Percentiles rank a stretch among this genome's conserved stretches.
Conservation (phyloP, 129 eudicot species). For the Flaveria linearis region DNA sequence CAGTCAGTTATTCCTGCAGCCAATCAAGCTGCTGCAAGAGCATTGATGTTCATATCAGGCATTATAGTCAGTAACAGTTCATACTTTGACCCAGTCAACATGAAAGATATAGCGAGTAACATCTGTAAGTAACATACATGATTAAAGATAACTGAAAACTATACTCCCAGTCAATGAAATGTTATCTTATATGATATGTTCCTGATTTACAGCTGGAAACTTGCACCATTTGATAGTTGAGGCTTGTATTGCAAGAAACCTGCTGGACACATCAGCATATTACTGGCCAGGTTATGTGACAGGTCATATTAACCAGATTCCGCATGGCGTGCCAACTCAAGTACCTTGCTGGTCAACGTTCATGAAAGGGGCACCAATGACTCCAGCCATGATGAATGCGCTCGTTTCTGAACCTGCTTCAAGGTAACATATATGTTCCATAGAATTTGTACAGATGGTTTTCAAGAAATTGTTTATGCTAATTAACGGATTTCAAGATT, state of each 20-base stretch:
- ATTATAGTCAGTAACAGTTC: conserved; percentile 54
- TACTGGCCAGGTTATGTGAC: conserved; percentile 97
- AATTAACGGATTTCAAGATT: conserved; percentile 33
- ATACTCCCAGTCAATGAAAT: not conserved
- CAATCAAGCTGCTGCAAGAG: conserved; percentile 96
- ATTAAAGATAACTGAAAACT: not conserved
- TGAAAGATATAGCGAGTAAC: conserved; percentile 65
- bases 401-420: conserved; percentile 91
- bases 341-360: conserved; percentile 94
- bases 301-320: conserved; percentile 61
- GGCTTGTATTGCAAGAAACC: conserved; percentile 90
- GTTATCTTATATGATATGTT: not conserved
- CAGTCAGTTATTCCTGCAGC: conserved; percentile 66
- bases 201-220: conserved; percentile 76
- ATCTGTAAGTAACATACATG: conserved; percentile 57
- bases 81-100: conserved; percentile 64
- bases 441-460: conserved; percentile 13
- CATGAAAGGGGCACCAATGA: conserved; percentile 78
- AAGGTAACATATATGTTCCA: conserved; percentile 55
- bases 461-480: conserved; percentile 5
- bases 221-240: conserved; percentile 89
- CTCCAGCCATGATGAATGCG: conserved; percentile 58
- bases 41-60: conserved; percentile 76
- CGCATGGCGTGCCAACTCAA: conserved; percentile 64
- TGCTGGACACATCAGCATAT: conserved; percentile 86